phyloP scores from a whole-genome alignment of 192 early-diverging fungal species.

The Podila clonocystis region DNA sequence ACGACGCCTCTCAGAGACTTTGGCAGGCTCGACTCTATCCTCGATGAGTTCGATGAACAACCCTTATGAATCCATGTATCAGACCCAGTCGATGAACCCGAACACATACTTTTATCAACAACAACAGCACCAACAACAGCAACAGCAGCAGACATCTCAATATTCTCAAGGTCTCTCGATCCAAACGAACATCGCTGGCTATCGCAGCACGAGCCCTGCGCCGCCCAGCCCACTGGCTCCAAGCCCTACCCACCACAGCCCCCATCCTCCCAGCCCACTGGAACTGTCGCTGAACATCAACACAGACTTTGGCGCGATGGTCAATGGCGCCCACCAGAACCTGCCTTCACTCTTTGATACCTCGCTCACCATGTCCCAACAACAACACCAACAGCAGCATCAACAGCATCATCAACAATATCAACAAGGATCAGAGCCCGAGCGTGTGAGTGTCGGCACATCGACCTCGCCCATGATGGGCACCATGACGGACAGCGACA shows the following conservation, averaged over 20 bases:
- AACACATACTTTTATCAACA: slow-evolving; percentile 2
- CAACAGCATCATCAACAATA: background rate
- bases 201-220: slow-evolving; percentile 35
- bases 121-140: slow-evolving; percentile 18
- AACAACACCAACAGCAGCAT: slow-evolving; percentile 16
- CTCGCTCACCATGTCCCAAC: slow-evolving; percentile 23
- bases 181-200: slow-evolving; percentile 5
- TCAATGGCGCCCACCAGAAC: slow-evolving; percentile 26
- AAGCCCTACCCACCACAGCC: slow-evolving; percentile 27
- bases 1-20: slow-evolving; percentile 22
- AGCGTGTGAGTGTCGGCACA: slow-evolving; percentile 24
- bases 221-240: slow-evolving; percentile 19
- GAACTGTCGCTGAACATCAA: slow-evolving; percentile 39
- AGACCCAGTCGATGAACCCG: slow-evolving; percentile 9
- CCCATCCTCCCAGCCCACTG: slow-evolving; percentile 38
- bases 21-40: slow-evolving; percentile 5
- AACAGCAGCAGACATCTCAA: slow-evolving; percentile 13
- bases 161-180: background rate
- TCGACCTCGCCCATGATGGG: slow-evolving; percentile 40
- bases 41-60: slow-evolving; percentile 1
- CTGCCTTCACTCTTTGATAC: slow-evolving; percentile 32
- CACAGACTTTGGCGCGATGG: slow-evolving; percentile 31
- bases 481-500: background rate
- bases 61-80: background rate
- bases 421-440: background rate